Percentiles rank a stretch among this genome's conserved stretches.
These are phyloP conservation scores for Coniophora puteana DNA, from an alignment of 1,284 basidiomycete genomes.

Conservation along the genomic window DNA sequence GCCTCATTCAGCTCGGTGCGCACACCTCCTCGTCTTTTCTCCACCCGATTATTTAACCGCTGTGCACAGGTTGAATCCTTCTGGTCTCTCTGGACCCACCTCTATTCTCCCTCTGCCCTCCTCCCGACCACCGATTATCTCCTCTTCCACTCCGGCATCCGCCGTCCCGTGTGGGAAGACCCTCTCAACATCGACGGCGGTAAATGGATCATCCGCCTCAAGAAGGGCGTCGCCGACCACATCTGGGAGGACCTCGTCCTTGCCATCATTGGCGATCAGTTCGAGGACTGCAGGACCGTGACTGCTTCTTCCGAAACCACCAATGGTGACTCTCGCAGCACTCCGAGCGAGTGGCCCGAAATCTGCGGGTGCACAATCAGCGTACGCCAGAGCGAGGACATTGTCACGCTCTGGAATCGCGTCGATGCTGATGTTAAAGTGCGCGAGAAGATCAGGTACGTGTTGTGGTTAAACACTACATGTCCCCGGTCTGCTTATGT, in stretches of 20 bases:
- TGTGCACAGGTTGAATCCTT: constrained; percentile 70
- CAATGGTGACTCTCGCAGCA: constrained; percentile 22
- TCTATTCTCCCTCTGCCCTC: constrained; percentile 68
- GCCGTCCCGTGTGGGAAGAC: constrained; percentile 88
- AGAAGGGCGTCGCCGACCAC: constrained; percentile 77
- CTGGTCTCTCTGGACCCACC: constrained; percentile 81
- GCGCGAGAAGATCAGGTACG: constrained; percentile 71
- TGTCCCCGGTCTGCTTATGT: background rate
- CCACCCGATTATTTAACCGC: background rate
- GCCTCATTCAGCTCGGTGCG: constrained; percentile 72
- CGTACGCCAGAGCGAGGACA: constrained; percentile 80
- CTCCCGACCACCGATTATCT: constrained; percentile 82
- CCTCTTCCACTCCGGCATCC: constrained; percentile 78
- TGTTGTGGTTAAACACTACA: too few species aligned
- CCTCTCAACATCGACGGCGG: constrained; percentile 82
- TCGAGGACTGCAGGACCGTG: constrained; percentile 52
- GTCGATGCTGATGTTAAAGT: constrained; percentile 62
- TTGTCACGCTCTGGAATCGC: constrained; percentile 78
- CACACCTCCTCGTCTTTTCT: constrained; percentile 11
- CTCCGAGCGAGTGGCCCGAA: constrained; percentile 60
- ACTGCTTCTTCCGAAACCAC: constrained; percentile 20
- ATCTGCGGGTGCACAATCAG: constrained; percentile 85
- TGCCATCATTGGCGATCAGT: constrained; percentile 77
- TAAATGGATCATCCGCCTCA: constrained; percentile 89
- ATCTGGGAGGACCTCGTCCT: constrained; percentile 82